Evolutionary conservation across 257 asterid genomes (phyloP).

Genomic region (Solanum peruvianum): DNA sequence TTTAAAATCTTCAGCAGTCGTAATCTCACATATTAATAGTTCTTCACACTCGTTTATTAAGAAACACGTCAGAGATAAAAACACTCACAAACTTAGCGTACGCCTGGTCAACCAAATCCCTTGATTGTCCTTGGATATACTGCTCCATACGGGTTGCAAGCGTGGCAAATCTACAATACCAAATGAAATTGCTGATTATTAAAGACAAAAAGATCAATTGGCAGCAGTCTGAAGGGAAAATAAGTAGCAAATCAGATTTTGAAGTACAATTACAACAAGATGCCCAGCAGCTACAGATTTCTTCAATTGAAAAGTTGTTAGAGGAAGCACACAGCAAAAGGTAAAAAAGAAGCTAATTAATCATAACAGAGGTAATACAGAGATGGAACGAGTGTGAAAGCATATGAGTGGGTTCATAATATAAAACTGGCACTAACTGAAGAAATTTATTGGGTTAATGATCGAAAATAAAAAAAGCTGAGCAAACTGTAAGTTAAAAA

Average conservation of each 20-base stretch:
- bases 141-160: constrained; percentile 93
- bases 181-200: neutral
- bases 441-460: neutral
- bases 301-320: neutral
- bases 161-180: constrained; percentile 38
- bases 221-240: neutral
- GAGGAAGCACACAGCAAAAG: neutral
- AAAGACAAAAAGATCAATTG: neutral
- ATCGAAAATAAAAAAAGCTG: neutral
- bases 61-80: neutral
- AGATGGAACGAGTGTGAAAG: neutral
- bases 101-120: constrained; percentile 86
- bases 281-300: neutral
- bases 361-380: neutral
- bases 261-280: neutral
- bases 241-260: neutral
- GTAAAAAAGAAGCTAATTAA: neutral
- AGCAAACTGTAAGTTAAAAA: neutral
- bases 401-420: neutral
- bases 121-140: constrained; percentile 66
- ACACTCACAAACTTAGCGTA: constrained; percentile 71
- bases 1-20: neutral
- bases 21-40: neutral
- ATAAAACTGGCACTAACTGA: neutral
- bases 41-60: neutral